Evolutionary conservation across 1,139 yeast genomes (phyloP).

Genomic region (Saccharomyces hybrid): DNA sequence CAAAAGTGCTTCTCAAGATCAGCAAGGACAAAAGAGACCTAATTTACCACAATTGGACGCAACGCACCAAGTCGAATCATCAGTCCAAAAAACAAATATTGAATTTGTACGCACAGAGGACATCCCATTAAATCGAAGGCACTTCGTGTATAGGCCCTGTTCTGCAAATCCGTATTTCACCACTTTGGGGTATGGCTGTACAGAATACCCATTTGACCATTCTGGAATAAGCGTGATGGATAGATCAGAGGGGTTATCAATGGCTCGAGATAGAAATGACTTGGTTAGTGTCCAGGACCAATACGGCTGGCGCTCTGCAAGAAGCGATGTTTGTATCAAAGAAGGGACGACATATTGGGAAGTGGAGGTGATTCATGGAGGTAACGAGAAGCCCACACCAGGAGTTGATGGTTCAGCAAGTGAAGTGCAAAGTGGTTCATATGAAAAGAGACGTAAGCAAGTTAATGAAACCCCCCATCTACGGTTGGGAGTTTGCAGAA

Average conservation of each 20-base stretch:
- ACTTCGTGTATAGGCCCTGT: slow-evolving; percentile 77
- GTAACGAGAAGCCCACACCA: slow-evolving; percentile 10
- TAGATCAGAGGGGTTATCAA: slow-evolving; percentile 52
- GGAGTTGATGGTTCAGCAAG: slow-evolving; percentile 6
- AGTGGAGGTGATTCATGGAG: slow-evolving; percentile 28
- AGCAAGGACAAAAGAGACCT: slow-evolving; percentile 12
- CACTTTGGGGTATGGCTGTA: slow-evolving; percentile 59
- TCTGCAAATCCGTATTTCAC: slow-evolving; percentile 58
- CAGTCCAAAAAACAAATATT: background rate
- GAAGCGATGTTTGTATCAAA: slow-evolving; percentile 67
- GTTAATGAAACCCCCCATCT: slow-evolving; percentile 46
- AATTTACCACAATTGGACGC: slow-evolving; percentile 12
- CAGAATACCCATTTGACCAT: slow-evolving; percentile 62
- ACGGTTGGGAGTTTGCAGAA: slow-evolving; percentile 70
- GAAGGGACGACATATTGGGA: slow-evolving; percentile 84
- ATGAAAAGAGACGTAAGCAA: slow-evolving; percentile 16
- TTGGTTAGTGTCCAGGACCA: slow-evolving; percentile 38
- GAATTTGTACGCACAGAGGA: slow-evolving; percentile 45
- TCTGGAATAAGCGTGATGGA: slow-evolving; percentile 68
- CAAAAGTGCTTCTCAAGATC: slow-evolving; percentile 3
- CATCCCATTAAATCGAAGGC: slow-evolving; percentile 68
- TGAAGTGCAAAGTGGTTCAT: slow-evolving; percentile 8
- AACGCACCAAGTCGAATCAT: slow-evolving; percentile 6
- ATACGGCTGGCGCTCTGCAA: slow-evolving; percentile 74
- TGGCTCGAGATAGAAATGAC: slow-evolving; percentile 37